A percentile compares a stretch with the other conserved stretches of the same genome.
Evolutionary conservation across 345 rosid species (phyloP).

Genomic region (Gossypium herbaceum): DNA sequence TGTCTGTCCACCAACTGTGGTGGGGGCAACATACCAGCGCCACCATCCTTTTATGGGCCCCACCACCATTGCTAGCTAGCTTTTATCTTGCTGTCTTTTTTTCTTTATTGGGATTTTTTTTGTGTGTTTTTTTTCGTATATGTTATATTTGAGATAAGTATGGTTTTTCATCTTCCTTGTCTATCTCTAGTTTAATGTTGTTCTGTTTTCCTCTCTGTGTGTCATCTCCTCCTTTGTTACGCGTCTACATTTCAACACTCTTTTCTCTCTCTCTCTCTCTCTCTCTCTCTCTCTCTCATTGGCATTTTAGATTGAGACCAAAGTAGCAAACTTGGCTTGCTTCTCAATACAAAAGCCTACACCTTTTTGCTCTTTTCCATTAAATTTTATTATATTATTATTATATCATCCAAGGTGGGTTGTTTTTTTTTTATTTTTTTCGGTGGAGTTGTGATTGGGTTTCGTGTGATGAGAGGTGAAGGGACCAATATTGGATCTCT

Average conservation of each 20-base stretch:
- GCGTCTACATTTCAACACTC: neutral
- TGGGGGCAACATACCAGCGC: slow-evolving; percentile 14
- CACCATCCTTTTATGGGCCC: slow-evolving; percentile 22
- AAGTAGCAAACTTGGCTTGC: slow-evolving; percentile 33
- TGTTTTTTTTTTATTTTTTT: neutral
- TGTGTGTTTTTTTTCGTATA: neutral
- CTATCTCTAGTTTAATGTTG: slow-evolving; percentile 28
- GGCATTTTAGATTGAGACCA: slow-evolving; percentile 19
- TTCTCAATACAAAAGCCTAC: slow-evolving; percentile 27
- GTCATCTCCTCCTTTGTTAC: no score
- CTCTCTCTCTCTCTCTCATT: neutral
- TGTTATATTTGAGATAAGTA: no score
- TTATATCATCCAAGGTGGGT: neutral
- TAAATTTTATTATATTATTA: neutral
- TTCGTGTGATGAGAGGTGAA: slow-evolving; percentile 25
- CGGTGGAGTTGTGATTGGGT: slow-evolving; percentile 18
- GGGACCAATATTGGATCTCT: slow-evolving; percentile 29
- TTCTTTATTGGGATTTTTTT: neutral
- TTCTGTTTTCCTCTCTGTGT: neutral
- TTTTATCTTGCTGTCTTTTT: neutral
- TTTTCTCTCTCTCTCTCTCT: neutral
- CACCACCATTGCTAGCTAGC: slow-evolving; percentile 8
- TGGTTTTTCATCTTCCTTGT: slow-evolving; percentile 15
- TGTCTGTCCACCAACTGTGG: slow-evolving; percentile 13
- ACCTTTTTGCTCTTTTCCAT: neutral